phyloP scores from a whole-genome alignment of 768 basidiomycete species.

The Trametes meyenii region DNA sequence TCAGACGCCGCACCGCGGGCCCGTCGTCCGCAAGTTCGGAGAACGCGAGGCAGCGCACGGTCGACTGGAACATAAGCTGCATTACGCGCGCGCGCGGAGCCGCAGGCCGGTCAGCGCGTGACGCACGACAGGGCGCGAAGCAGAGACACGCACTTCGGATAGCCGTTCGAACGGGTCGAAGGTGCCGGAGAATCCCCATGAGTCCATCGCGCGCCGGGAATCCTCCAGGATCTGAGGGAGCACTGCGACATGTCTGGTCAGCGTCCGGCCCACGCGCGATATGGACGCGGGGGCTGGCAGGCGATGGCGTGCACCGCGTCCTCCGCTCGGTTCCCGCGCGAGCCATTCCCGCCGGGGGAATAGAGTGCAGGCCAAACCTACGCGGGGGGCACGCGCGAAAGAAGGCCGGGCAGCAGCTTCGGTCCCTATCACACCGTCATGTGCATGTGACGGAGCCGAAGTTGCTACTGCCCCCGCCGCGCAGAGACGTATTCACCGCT shows the following conservation, averaged over 20 bases:
- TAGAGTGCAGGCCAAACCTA: neutral
- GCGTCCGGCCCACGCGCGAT: neutral
- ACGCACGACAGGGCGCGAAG: neutral
- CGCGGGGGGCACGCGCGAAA: neutral
- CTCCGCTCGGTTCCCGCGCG: neutral
- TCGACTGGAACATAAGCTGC: conserved; percentile 70
- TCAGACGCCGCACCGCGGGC: conserved; percentile 60
- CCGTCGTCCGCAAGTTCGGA: conserved; percentile 72
- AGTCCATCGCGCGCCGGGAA: conserved; percentile 58
- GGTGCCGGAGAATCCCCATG: conserved; percentile 65
- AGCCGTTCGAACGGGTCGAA: conserved; percentile 76
- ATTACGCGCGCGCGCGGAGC: conserved; percentile 1
- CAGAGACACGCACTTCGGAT: conserved; percentile 37
- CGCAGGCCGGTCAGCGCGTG: conserved; percentile 11
- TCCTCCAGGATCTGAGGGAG: conserved; percentile 68
- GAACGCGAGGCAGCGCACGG: conserved; percentile 66
- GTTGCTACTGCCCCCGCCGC: conserved; percentile 8
- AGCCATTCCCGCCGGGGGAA: neutral
- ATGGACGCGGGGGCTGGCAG: too few species aligned
- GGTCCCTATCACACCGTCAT: conserved; percentile 5
- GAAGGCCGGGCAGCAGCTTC: conserved; percentile 9
- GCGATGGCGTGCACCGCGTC: neutral
- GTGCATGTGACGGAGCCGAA: conserved; percentile 9
- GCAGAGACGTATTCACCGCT: conserved; percentile 6
- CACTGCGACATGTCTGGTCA: conserved; percentile 43